Conservation (phyloP, 1,284 basidiomycete species). For the Phylloporus gajari region DNA sequence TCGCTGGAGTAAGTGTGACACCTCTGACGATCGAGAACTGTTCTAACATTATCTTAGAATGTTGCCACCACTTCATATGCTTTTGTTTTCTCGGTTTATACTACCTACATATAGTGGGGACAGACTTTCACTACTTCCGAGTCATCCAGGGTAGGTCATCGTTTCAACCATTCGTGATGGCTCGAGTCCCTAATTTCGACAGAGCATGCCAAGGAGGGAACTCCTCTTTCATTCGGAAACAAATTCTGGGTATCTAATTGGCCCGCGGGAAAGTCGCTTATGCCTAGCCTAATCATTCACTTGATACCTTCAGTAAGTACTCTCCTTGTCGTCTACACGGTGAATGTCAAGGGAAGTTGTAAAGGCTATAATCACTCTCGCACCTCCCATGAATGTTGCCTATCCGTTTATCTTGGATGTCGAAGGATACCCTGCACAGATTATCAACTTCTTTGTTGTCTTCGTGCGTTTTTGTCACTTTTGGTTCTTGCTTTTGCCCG, state of each 20-base stretch:
- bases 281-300: constrained; percentile 52
- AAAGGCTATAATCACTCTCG: constrained; percentile 63
- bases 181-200: too few species aligned
- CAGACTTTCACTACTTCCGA: constrained; percentile 58
- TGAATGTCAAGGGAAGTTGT: background rate
- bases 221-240: constrained; percentile 52
- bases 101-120: too few species aligned
- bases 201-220: constrained; percentile 56
- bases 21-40: background rate
- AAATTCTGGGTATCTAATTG: constrained; percentile 54
- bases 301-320: constrained; percentile 44
- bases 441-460: constrained; percentile 67
- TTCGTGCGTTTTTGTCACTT: constrained; percentile 45
- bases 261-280: constrained; percentile 50
- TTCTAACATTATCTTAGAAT: constrained; percentile 39
- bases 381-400: constrained; percentile 55
- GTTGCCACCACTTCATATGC: constrained; percentile 48
- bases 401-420: constrained; percentile 69
- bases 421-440: constrained; percentile 66
- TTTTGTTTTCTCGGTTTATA: too few species aligned
- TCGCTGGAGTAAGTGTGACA: constrained; percentile 34
- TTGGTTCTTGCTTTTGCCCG: fast-evolving
- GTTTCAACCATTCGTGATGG: too few species aligned
- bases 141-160: constrained; percentile 59
- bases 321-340: background rate